Percentiles rank a stretch among this genome's conserved stretches.
These are phyloP conservation scores for Rhizopus arrhizus DNA, from an alignment of 371 early-diverging fungal genomes.

Conservation along the genomic window DNA sequence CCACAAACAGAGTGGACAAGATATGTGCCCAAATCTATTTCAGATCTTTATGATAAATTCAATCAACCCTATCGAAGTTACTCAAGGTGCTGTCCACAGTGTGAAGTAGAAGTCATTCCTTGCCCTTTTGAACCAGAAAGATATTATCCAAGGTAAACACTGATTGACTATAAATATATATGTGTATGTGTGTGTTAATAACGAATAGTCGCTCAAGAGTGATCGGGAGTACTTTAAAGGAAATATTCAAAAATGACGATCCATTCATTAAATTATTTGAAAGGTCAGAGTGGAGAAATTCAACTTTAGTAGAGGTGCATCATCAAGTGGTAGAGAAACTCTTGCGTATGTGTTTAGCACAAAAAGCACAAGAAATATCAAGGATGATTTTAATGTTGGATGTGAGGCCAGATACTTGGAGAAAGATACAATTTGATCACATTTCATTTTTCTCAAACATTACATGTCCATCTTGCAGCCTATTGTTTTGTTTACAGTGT, in stretches of 20 bases:
- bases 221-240: background rate
- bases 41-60: constrained; percentile 59
- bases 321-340: constrained; percentile 24
- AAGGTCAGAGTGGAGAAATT: constrained; percentile 33
- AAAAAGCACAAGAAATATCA: constrained; percentile 29
- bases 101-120: constrained; percentile 58
- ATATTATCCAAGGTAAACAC: constrained; percentile 6
- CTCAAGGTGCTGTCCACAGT: constrained; percentile 61
- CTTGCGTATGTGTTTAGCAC: background rate
- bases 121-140: constrained; percentile 22
- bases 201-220: background rate
- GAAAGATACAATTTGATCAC: constrained; percentile 68
- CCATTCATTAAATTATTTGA: constrained; percentile 22
- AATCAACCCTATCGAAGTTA: constrained; percentile 70
- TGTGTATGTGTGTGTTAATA: too few species aligned
- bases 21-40: constrained; percentile 37
- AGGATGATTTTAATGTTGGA: constrained; percentile 56
- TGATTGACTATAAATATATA: background rate
- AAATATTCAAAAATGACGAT: constrained; percentile 1
- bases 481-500: constrained; percentile 60
- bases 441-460: constrained; percentile 57
- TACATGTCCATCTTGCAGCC: constrained; percentile 47
- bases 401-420: constrained; percentile 64
- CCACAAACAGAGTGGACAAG: constrained; percentile 66
- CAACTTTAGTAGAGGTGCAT: constrained; percentile 32